Base-by-base conservation (phyloP, 1,139 yeast species). In the Lodderomyces parapsilosis region DNA sequence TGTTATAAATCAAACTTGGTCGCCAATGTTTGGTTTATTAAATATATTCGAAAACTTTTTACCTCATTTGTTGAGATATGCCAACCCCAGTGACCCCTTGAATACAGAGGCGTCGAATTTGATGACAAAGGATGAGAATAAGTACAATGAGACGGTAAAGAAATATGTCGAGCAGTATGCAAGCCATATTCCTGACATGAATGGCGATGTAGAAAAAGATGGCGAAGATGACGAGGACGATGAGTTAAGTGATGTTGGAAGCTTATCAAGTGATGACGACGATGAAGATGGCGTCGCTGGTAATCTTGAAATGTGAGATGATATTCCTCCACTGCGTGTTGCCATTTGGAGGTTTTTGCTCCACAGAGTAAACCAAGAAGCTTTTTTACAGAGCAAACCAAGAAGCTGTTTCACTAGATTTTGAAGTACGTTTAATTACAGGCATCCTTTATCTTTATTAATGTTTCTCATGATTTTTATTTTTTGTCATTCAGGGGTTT, bases 1-100 rank as follows among this genome's bases (percentile, higher is more conserved):
- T 60, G 99, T 93, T 28, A 91, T 93, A 53, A 93, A 93, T 63
- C 97, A 93, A 59, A 90, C 98, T 1, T 93, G 99, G 99, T 86
- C 96, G 36, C 99, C 99, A 2, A 87, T 93, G 91, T 93, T 90
- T 71, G 98, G 93, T 41, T 76, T 91, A 54, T 73, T 85, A 53
- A 93, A 93, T 62, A 88, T 93, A 32, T 90, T 93, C 61, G 98
- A 93, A 59, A 86, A 90, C 58, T 93, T 93, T 68, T 69, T 93
- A 51, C 99, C 99, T 10, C 99, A 94, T 57, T 70, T 93, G 47
- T 71, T 93, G 49, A 78, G 94, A 47, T 93, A 93, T 58, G 98
- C 98, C 20, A 93, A 93, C 57, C 94, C 98, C 1, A 76, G 93
- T 25, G 99, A 93, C 61, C 99, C 99, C 1, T 73, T 93, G 50